Evolutionary conservation across 768 basidiomycete species (phyloP).

Genomic region (Exsudoporus frostii): DNA sequence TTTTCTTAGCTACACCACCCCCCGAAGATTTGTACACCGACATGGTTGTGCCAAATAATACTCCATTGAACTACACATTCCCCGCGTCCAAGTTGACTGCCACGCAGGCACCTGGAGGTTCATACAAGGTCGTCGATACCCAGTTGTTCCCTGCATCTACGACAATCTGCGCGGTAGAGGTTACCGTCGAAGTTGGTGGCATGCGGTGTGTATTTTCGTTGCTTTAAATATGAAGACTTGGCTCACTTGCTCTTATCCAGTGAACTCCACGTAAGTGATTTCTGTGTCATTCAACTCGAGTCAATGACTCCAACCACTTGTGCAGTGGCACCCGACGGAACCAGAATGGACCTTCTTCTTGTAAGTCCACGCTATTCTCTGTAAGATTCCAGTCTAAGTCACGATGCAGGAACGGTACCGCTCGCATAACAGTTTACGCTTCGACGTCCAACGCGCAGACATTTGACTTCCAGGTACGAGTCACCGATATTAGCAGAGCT

Average conservation of each 20-base stretch:
- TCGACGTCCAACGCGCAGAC: conserved; percentile 39
- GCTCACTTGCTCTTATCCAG: conserved; percentile 18
- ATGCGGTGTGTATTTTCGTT: conserved; percentile 41
- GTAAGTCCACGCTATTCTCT: conserved; percentile 18
- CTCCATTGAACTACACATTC: conserved; percentile 53
- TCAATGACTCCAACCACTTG: background rate
- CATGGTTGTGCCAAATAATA: conserved; percentile 48
- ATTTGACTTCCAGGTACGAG: conserved; percentile 41
- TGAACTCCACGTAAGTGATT: conserved; percentile 43
- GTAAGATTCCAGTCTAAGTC: background rate
- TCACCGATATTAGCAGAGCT: background rate
- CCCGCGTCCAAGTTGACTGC: conserved; percentile 46
- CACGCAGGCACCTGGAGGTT: conserved; percentile 48
- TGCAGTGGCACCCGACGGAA: conserved; percentile 50
- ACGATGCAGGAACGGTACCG: conserved; percentile 34
- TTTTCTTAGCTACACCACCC: conserved; percentile 38
- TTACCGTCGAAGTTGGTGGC: conserved; percentile 57
- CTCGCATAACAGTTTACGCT: conserved; percentile 44
- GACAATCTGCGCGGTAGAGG: conserved; percentile 55
- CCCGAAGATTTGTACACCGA: conserved; percentile 39
- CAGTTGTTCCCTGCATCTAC: conserved; percentile 49
- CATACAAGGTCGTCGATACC: conserved; percentile 59
- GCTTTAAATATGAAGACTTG: background rate
- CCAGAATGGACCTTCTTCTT: conserved; percentile 47
- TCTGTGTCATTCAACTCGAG: background rate